phyloP scores from a whole-genome alignment of 176 grass and related monocot genomes.

The Triticum turgidum region DNA sequence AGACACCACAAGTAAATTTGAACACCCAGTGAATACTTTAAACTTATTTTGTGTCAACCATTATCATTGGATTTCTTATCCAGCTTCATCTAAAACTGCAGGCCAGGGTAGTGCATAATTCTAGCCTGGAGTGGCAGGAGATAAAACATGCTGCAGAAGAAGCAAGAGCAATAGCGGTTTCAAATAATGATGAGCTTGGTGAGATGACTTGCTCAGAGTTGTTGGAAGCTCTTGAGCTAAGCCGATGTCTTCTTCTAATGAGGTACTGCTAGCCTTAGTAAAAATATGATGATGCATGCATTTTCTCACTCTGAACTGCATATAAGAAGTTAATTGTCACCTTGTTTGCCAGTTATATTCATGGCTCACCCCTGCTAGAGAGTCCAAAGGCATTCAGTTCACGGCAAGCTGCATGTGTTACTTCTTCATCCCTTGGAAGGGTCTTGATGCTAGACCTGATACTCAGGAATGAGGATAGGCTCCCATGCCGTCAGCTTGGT shows the following conservation, averaged over 20 bases:
- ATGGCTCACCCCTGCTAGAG: conserved; percentile 90
- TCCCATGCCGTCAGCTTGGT: conserved; percentile 85
- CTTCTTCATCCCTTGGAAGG: conserved; percentile 72
- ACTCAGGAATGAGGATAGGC: conserved; percentile 88
- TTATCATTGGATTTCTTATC: conserved; percentile 35
- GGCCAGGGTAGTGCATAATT: conserved; percentile 91
- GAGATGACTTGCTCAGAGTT: conserved; percentile 92
- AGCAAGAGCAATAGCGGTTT: conserved; percentile 53
- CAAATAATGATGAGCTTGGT: conserved; percentile 67
- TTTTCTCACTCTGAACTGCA: conserved; percentile 20
- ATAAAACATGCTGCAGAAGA: conserved; percentile 83
- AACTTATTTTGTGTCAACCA: conserved; percentile 7
- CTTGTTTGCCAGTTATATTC: conserved; percentile 72
- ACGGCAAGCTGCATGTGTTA: conserved; percentile 49
- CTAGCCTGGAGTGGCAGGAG: conserved; percentile 67
- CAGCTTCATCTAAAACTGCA: conserved; percentile 32
- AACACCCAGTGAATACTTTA: conserved; percentile 1
- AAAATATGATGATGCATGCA: not conserved
- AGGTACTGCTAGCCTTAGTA: conserved; percentile 52
- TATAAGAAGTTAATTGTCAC: conserved; percentile 19
- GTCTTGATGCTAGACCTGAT: conserved; percentile 90
- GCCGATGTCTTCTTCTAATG: conserved; percentile 96
- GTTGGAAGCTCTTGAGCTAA: conserved; percentile 93
- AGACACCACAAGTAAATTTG: conserved; percentile 69
- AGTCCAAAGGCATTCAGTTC: conserved; percentile 78